Evolutionary conservation across 306 rosid genomes (phyloP), one percentile per base, ranked within the genome.

Genomic region (Citrullus amarus): DNA sequence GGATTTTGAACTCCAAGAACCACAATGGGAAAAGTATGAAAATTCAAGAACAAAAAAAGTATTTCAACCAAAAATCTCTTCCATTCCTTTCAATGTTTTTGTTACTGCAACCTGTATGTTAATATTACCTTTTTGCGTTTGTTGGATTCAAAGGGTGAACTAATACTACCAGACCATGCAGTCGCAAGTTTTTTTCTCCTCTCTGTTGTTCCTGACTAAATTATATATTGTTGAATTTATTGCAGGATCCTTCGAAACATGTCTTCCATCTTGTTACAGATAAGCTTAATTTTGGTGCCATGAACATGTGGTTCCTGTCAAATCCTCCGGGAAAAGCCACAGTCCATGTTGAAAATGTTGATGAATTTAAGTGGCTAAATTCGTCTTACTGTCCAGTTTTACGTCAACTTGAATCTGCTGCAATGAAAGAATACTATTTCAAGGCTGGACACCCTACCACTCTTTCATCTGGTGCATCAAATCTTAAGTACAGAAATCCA

Each of bases 321-420:
- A 96, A 96, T 80, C 93, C 99, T 83, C 98, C 99, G 78, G 98
- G 98, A 80, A 92, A 93, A 86, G 99, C 97, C 72, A 88, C 98
- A 43, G 88, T 96, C 60, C 92, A 93, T 86, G 98, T 96, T 73
- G 96, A 96, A 82, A 96, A 96, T 87, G 96, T 96, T 36, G 98
- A 93, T 81, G 98, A 93, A 44, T 92, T 93, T 78, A 89, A 90
- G 91, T 96, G 99, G 99, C 82, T 96, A 78, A 96, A 96, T 85
- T 93, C 99, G 71, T 91, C 98, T 9, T 96, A 92, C 83, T 90
- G 98, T 87, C 98, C 98, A 18, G 99, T 96, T 76, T 82, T 96
- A 82, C 91, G 97, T 50, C 98, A 96, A 82, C 99, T 96, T 44
- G 97, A 93, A 86, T 96, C 99, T 78, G 86, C 99, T 69, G 89